phyloP scores from a whole-genome alignment of 2,329 filamentous ascomycete species.

The Bipolaris gigantea region DNA sequence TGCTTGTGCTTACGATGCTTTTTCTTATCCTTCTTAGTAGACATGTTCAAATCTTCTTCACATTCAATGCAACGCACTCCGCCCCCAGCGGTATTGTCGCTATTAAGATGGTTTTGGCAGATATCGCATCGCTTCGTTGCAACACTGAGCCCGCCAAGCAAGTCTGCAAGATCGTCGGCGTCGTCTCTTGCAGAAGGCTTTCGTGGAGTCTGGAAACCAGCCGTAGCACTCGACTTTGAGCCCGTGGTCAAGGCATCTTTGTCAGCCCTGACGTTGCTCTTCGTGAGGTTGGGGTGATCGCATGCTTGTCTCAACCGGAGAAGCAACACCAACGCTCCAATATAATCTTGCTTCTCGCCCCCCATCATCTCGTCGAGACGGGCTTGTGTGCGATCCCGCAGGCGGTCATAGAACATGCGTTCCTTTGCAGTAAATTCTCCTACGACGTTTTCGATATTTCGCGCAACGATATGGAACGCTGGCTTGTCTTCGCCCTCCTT shows the following conservation, averaged over 20 bases:
- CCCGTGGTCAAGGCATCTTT: conserved; percentile 78
- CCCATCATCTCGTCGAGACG: conserved; percentile 89
- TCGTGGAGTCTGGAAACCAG: conserved; percentile 38
- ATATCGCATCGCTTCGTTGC: conserved; percentile 78
- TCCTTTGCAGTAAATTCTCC: conserved; percentile 80
- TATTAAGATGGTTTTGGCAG: conserved; percentile 70
- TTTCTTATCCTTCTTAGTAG: conserved; percentile 43
- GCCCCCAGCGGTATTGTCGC: conserved; percentile 57
- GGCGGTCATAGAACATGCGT: conserved; percentile 78
- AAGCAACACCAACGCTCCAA: conserved; percentile 89
- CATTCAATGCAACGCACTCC: conserved; percentile 72
- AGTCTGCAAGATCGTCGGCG: conserved; percentile 79
- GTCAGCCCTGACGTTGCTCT: conserved; percentile 82
- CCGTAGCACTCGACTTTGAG: conserved; percentile 47
- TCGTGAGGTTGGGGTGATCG: conserved; percentile 88
- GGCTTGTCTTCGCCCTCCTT: conserved; percentile 60
- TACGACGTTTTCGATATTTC: conserved; percentile 80
- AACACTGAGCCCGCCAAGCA: conserved; percentile 83
- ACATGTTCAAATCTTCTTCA: conserved; percentile 68
- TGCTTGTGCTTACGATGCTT: conserved; percentile 51
- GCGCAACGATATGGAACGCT: conserved; percentile 87
- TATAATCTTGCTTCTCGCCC: conserved; percentile 79
- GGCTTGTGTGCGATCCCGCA: conserved; percentile 82
- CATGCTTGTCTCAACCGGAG: conserved; percentile 88
- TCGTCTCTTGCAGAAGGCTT: conserved; percentile 57